Base-by-base conservation (phyloP, 78 protist species). In the Bigelowiella natans region DNA sequence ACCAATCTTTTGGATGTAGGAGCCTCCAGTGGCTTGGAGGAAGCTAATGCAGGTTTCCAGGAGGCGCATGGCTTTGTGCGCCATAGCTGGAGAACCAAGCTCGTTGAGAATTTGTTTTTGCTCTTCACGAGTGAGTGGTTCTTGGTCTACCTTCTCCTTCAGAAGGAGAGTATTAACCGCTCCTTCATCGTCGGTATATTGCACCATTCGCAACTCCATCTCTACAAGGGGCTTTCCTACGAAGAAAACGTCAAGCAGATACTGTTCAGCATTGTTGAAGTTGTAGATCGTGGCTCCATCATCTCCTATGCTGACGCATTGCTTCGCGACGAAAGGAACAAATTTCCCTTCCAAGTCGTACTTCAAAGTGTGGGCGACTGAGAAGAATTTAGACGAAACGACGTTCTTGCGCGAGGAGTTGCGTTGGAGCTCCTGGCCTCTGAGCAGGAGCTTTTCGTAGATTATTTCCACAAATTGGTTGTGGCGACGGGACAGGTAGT, bases 391-490 rank as follows among this genome's bases (percentile, higher is more conserved):
- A 34, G 86, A 30, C 3, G 86, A 83, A 18, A 83, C 86, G 7
- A 28, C 86, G 11, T 83, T 83, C 86, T 83, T 28, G 39, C 11
- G 28, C 11, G 38, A 83, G 11, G 29, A 7, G 38, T 7, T 83
- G 11, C 86, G 86, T 28, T 83, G 86, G 3, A 83, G 86, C 86
- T 83, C 86, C 86, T 83, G 38, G 86, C 86, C 86, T 3, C 86
- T 29, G 39, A 83, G 3, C 37, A 83, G 86, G 3, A 83, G 29
- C 11, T 30, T 7, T 34, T 83, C 86, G 31, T 83, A 7, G 3
- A 83, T 28, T 18, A 83, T 7, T 34, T 83, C 86, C 29, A 83
- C 86, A 28, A 83, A 83, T 26, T 28, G 86, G 86, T 83, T 83
- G 86, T 83, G 86, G 11, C 29, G 86, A 2, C 29, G 38, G 86